These are phyloP conservation scores for Daldinia vernicosa DNA, from an alignment of 495 filamentous ascomycete genomes.

Conservation along the genomic window DNA sequence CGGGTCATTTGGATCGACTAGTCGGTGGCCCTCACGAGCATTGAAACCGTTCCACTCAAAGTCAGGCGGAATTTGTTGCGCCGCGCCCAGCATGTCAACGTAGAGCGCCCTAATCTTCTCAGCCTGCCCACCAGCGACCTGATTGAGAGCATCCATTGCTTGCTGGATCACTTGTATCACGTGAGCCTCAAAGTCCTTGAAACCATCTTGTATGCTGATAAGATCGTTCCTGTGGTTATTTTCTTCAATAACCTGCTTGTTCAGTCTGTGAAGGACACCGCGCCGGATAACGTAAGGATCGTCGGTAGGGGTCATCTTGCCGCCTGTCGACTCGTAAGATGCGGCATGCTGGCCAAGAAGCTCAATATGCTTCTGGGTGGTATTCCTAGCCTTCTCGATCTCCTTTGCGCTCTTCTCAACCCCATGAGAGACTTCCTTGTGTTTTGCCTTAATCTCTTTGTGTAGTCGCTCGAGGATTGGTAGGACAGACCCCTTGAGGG, in stretches of 20 bases:
- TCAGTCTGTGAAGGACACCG: slow-evolving; percentile 80
- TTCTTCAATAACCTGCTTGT: slow-evolving; percentile 92
- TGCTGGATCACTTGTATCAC: slow-evolving; percentile 83
- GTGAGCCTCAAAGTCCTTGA: slow-evolving; percentile 87
- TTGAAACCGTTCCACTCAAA: slow-evolving; percentile 93
- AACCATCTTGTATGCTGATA: slow-evolving; percentile 86
- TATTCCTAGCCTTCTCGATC: slow-evolving; percentile 85
- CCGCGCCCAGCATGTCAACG: slow-evolving; percentile 78
- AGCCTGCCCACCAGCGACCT: slow-evolving; percentile 78
- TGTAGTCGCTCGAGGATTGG: slow-evolving; percentile 91
- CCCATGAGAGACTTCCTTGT: slow-evolving; percentile 85
- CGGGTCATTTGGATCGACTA: slow-evolving; percentile 82
- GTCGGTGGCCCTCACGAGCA: slow-evolving; percentile 68
- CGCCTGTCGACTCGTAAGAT: slow-evolving; percentile 72
- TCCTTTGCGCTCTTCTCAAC: slow-evolving; percentile 87
- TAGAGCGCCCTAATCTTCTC: slow-evolving; percentile 83
- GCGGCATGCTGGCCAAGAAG: slow-evolving; percentile 86
- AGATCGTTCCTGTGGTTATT: slow-evolving; percentile 94
- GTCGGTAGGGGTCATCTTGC: slow-evolving; percentile 70
- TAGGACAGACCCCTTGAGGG: slow-evolving; percentile 80
- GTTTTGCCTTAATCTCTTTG: slow-evolving; percentile 94
- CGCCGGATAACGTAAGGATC: slow-evolving; percentile 91
- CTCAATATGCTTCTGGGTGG: slow-evolving; percentile 95
- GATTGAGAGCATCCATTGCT: slow-evolving; percentile 80
- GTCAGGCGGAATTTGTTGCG: slow-evolving; percentile 83